Evolutionary conservation across 225 moss, liverwort and hornwort species (phyloP).

Genomic region (Neckera pumila): DNA sequence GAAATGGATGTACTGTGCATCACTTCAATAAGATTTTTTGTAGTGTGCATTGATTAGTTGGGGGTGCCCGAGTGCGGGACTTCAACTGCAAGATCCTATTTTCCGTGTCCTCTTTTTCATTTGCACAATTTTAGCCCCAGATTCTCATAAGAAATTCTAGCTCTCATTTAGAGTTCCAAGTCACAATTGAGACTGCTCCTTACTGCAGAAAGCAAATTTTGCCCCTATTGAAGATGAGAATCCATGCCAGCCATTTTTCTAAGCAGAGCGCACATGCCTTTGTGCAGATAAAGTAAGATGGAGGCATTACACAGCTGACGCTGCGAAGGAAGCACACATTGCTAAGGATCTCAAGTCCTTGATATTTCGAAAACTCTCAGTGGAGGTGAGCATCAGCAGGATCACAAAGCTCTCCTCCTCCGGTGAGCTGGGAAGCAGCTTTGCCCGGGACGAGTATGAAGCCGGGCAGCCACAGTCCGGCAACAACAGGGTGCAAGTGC

Average conservation of each 20-base stretch:
- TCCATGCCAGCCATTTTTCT: not conserved
- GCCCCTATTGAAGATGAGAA: not conserved
- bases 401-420: conserved; percentile 23
- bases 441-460: not conserved
- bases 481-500: not conserved
- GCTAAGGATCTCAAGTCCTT: conserved; percentile 14
- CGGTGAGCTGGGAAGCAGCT: conserved; percentile 19
- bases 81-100: not conserved
- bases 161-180: not conserved
- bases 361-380: conserved; percentile 32
- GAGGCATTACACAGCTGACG: conserved; percentile 4
- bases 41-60: not conserved
- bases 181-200: not conserved
- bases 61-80: not conserved
- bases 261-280: not conserved
- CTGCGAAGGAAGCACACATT: conserved; percentile 19
- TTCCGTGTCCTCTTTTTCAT: not conserved
- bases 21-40: not conserved
- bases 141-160: not conserved
- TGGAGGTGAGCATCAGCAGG: conserved; percentile 37
- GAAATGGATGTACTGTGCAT: too few species aligned
- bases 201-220: not conserved
- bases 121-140: not conserved
- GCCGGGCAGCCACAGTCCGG: not conserved
- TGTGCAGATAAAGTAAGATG: conserved; percentile 25